Evolutionary conservation across 345 rosid species (phyloP).

Genomic region (Salix koriyanagi): DNA sequence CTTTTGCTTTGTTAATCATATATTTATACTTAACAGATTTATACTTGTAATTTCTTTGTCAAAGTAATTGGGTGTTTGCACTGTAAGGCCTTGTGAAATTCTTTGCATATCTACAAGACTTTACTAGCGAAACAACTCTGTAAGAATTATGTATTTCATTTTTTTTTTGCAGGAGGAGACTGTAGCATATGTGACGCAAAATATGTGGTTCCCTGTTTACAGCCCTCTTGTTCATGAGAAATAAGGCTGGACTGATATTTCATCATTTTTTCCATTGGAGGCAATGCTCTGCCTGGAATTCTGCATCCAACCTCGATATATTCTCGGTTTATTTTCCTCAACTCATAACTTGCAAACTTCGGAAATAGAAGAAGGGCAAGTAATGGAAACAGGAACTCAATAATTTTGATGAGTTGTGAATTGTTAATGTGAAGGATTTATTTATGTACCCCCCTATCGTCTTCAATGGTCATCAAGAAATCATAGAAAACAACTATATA

Average conservation of each 20-base stretch:
- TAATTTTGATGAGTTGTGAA: neutral
- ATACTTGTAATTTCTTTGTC: neutral
- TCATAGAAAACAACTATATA: no score
- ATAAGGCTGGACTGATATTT: conserved; percentile 18
- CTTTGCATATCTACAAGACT: neutral
- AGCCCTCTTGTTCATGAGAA: conserved; percentile 95
- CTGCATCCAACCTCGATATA: neutral
- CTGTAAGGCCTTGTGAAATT: neutral
- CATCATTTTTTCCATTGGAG: neutral
- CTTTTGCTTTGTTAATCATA: neutral
- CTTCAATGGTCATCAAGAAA: no score
- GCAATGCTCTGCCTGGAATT: neutral
- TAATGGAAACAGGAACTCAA: neutral
- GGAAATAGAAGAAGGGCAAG: neutral
- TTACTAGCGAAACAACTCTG: neutral
- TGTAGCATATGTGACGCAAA: conserved; percentile 50
- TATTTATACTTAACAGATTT: neutral
- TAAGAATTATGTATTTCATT: neutral
- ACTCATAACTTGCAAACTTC: conserved; percentile 4
- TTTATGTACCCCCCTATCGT: neutral
- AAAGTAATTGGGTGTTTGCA: neutral
- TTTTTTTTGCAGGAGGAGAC: conserved; percentile 67
- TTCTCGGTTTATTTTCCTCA: neutral
- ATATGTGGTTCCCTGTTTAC: conserved; percentile 93
- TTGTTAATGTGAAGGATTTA: neutral